These are phyloP conservation scores for Chalaropsis thielavioides DNA, from an alignment of 2,329 filamentous ascomycete species.

Conservation along the genomic window DNA sequence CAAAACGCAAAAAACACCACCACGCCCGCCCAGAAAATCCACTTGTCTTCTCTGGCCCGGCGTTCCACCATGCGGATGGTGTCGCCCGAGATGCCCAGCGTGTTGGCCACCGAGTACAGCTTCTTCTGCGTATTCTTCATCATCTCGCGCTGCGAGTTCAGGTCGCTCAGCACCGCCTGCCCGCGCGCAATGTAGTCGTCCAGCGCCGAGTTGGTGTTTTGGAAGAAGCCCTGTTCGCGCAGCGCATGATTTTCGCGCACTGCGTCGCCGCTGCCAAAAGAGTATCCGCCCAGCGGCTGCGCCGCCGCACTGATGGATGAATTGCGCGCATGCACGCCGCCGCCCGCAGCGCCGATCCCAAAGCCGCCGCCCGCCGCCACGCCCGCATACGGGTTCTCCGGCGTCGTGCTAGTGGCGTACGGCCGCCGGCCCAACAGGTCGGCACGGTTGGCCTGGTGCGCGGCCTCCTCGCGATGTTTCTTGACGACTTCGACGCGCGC, in stretches of 20 bases:
- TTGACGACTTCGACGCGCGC: constrained; percentile 65
- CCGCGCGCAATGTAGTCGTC: constrained; percentile 91
- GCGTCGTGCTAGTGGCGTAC: constrained; percentile 55
- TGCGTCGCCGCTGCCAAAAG: constrained; percentile 45
- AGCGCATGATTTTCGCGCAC: constrained; percentile 68
- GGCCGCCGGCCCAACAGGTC: constrained; percentile 79
- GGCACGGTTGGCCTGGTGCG: constrained; percentile 49
- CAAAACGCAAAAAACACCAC: constrained; percentile 82
- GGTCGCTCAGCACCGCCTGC: constrained; percentile 74
- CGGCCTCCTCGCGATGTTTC: constrained; percentile 58
- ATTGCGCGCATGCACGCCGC: constrained; percentile 8
- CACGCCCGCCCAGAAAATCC: constrained; percentile 86
- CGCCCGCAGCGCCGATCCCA: not conserved
- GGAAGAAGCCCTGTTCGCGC: constrained; percentile 78
- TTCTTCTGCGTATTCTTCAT: constrained; percentile 86
- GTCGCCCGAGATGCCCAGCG: constrained; percentile 81
- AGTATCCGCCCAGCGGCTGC: constrained; percentile 18
- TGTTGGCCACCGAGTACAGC: constrained; percentile 87
- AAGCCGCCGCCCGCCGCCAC: constrained; percentile 21
- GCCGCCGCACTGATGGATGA: not conserved
- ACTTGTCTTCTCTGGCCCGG: constrained; percentile 86
- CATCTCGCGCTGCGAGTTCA: constrained; percentile 83
- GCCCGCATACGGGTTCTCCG: constrained; percentile 85
- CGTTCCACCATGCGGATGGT: constrained; percentile 95
- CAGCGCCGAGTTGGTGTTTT: constrained; percentile 65